These are phyloP conservation scores for Apiotrichum mycotoxinovorans DNA, from an alignment of 1,284 basidiomycete species.

Conservation along the genomic window DNA sequence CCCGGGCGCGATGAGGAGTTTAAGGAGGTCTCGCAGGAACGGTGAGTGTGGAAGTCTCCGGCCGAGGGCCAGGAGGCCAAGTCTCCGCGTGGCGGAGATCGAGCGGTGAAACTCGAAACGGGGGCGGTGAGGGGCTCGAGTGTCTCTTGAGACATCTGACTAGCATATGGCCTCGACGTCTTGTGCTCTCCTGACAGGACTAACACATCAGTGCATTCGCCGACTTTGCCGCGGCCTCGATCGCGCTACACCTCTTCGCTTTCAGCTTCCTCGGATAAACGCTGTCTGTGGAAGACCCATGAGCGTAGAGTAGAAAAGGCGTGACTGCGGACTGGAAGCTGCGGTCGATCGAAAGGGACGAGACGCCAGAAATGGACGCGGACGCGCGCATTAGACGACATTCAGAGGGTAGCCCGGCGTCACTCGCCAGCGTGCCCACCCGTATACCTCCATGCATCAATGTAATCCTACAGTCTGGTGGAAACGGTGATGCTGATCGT, in stretches of 20 bases:
- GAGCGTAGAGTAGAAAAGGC: background rate
- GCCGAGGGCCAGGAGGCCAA: background rate
- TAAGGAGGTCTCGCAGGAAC: slow-evolving; percentile 87
- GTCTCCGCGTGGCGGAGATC: too few species aligned
- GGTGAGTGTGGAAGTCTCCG: slow-evolving; percentile 61
- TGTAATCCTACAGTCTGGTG: too few species aligned
- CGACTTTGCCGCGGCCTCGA: slow-evolving; percentile 89
- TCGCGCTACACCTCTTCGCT: slow-evolving; percentile 96
- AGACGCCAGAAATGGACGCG: too few species aligned
- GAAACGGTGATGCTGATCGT: too few species aligned
- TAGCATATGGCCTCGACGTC: background rate
- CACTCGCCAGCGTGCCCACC: too few species aligned
- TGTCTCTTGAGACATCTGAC: background rate
- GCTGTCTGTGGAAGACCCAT: background rate
- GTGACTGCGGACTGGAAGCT: too few species aligned
- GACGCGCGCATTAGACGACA: too few species aligned
- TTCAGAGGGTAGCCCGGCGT: too few species aligned
- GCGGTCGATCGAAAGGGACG: too few species aligned
- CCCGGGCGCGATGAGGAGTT: slow-evolving; percentile 62
- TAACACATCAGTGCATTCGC: slow-evolving; percentile 74
- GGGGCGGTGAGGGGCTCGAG: background rate
- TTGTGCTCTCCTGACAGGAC: background rate
- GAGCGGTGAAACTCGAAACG: too few species aligned
- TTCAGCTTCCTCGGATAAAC: slow-evolving; percentile 85
- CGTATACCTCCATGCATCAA: too few species aligned